phyloP scores from a whole-genome alignment of 257 asterid genomes.

The Handroanthus guayacan region DNA sequence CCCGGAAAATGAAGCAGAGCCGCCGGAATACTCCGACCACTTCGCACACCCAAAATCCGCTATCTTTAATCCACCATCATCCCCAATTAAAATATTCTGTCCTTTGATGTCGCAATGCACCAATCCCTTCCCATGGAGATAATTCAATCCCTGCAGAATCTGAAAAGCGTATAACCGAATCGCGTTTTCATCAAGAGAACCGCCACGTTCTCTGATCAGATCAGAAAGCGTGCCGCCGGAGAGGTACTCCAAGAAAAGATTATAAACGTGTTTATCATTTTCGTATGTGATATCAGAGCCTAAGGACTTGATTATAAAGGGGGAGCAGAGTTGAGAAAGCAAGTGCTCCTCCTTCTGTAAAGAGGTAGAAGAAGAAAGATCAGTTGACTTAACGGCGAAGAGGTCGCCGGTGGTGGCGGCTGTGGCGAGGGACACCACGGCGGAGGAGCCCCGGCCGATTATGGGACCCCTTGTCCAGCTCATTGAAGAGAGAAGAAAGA shows the following conservation, averaged over 20 bases:
- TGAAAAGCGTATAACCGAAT: slow-evolving; percentile 50
- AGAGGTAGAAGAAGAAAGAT: slow-evolving; percentile 46
- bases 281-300: slow-evolving; percentile 62
- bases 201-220: slow-evolving; percentile 54
- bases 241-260: slow-evolving; percentile 76
- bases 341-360: slow-evolving; percentile 59
- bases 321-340: slow-evolving; percentile 69
- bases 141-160: slow-evolving; percentile 61
- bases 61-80: slow-evolving; percentile 60
- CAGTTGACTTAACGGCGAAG: slow-evolving; percentile 78
- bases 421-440: slow-evolving; percentile 66
- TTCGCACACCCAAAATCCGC: slow-evolving; percentile 87
- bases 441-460: slow-evolving; percentile 84
- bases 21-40: slow-evolving; percentile 22
- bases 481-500: slow-evolving; percentile 41
- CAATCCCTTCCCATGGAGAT: slow-evolving; percentile 60
- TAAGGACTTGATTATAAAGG: slow-evolving; percentile 55
- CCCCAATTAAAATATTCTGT: slow-evolving; percentile 60
- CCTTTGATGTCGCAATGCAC: slow-evolving; percentile 87
- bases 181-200: slow-evolving; percentile 49
- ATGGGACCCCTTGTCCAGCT: slow-evolving; percentile 81
- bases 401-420: slow-evolving; percentile 52
- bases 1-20: slow-evolving; percentile 50
- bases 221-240: slow-evolving; percentile 81
- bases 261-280: slow-evolving; percentile 36